Conservation (phyloP, 176 grass and related monocot species). For the Lolium perenne region DNA sequence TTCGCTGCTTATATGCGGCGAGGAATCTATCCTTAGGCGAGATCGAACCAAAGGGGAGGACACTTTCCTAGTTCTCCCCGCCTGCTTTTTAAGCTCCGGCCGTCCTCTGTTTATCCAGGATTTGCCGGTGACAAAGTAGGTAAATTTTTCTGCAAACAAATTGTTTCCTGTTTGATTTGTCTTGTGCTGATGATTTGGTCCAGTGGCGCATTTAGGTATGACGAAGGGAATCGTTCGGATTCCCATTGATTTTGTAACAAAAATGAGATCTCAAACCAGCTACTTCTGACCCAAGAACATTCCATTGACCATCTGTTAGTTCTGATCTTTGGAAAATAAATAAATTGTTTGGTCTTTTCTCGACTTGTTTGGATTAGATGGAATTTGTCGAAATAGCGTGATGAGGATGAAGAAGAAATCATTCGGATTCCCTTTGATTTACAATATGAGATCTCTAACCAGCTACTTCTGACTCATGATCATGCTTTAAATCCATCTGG, state of each 20-base stretch:
- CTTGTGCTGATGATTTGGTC: background rate
- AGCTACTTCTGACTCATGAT: conserved; percentile 62
- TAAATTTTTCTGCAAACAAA: background rate
- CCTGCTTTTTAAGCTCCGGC: conserved; percentile 63
- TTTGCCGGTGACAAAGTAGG: conserved; percentile 62
- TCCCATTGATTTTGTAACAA: conserved; percentile 56
- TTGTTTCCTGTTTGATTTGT: background rate
- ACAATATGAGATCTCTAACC: conserved; percentile 44
- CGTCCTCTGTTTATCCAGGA: conserved; percentile 45
- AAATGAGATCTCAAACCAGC: conserved; percentile 56
- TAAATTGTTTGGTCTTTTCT: background rate
- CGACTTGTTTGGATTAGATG: background rate
- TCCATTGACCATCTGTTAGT: background rate
- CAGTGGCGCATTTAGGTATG: conserved; percentile 12
- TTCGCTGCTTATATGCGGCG: conserved; percentile 47
- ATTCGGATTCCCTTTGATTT: conserved; percentile 68
- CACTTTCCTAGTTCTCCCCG: conserved; percentile 51
- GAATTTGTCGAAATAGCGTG: background rate
- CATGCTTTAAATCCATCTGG: background rate
- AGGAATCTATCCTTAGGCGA: conserved; percentile 68
- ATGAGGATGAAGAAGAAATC: conserved; percentile 57
- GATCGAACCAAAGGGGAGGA: conserved; percentile 31
- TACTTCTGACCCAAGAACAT: conserved; percentile 53
- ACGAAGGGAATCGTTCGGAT: conserved; percentile 59
- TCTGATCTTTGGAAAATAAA: background rate